These are phyloP conservation scores for Claviceps fusiformis DNA, from an alignment of 2,329 filamentous ascomycete species.

Conservation along the genomic window DNA sequence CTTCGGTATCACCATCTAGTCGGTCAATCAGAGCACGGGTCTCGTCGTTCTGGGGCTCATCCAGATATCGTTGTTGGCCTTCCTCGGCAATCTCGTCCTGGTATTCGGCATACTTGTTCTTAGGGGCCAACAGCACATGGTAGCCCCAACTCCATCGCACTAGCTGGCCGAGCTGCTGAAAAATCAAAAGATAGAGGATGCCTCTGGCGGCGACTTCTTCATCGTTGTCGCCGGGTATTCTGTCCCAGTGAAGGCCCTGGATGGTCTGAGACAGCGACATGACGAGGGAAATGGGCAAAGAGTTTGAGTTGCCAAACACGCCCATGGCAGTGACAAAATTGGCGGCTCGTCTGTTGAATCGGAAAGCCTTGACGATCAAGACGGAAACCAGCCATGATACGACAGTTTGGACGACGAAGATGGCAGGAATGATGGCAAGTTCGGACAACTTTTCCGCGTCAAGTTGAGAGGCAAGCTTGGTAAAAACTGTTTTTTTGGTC, in stretches of 20 bases:
- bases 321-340: conserved; percentile 98
- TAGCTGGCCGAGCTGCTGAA: conserved; percentile 91
- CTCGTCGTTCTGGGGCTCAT: conserved; percentile 28
- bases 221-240: conserved; percentile 82
- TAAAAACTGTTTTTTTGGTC: conserved; percentile 63
- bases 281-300: conserved; percentile 89
- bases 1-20: conserved; percentile 24
- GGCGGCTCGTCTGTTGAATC: conserved; percentile 69
- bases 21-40: conserved; percentile 28
- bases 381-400: conserved; percentile 72
- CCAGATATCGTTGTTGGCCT: conserved; percentile 44
- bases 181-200: conserved; percentile 90
- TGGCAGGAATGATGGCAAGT: conserved; percentile 85
- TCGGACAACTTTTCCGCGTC: conserved; percentile 83
- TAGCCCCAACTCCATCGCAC: conserved; percentile 98
- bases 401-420: conserved; percentile 77
- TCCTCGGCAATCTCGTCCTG: conserved; percentile 39
- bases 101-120: conserved; percentile 57
- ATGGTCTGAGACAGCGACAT: conserved; percentile 88
- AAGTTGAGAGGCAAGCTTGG: conserved; percentile 87
- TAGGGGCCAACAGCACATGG: conserved; percentile 81
- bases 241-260: conserved; percentile 85
- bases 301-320: conserved; percentile 96
- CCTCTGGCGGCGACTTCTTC: conserved; percentile 87
- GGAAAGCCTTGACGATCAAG: conserved; percentile 57